A percentile compares a stretch with the other conserved stretches of the same genome.
phyloP scores from a whole-genome alignment of 73 alveolate genomes.

The Tetrahymena thermophila region DNA sequence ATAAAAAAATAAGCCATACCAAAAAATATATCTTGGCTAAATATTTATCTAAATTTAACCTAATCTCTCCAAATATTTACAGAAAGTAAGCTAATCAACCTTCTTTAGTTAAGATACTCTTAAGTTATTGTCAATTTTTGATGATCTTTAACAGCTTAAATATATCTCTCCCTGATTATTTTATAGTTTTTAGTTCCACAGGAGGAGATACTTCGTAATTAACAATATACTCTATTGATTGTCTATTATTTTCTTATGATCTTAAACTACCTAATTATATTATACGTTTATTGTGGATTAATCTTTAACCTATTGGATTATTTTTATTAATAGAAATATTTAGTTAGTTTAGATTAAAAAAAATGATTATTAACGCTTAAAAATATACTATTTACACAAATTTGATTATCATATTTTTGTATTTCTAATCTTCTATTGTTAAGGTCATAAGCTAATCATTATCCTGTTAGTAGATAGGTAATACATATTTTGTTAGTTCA shows the following conservation, averaged over 20 bases:
- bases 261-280: not conserved
- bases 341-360: not conserved
- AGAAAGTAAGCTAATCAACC: not conserved
- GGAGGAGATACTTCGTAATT: not conserved
- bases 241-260: not conserved
- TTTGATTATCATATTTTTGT: not conserved
- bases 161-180: not conserved
- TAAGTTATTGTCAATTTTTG: not conserved
- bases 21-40: not conserved
- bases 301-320: not conserved
- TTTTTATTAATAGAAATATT: not conserved
- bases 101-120: not conserved
- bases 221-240: not conserved
- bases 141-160: not conserved
- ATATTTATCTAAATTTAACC: not conserved
- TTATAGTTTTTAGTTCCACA: not conserved
- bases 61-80: not conserved
- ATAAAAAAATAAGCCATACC: not conserved
- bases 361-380: not conserved
- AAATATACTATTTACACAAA: not conserved
- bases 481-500: not conserved
- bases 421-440: not conserved
- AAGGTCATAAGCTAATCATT: not conserved
- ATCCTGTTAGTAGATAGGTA: not conserved
- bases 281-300: not conserved